Percentiles rank a stretch among this genome's conserved stretches.
Evolutionary conservation across 495 filamentous ascomycete genomes (phyloP).

Genomic region (Xylaria intraflava): DNA sequence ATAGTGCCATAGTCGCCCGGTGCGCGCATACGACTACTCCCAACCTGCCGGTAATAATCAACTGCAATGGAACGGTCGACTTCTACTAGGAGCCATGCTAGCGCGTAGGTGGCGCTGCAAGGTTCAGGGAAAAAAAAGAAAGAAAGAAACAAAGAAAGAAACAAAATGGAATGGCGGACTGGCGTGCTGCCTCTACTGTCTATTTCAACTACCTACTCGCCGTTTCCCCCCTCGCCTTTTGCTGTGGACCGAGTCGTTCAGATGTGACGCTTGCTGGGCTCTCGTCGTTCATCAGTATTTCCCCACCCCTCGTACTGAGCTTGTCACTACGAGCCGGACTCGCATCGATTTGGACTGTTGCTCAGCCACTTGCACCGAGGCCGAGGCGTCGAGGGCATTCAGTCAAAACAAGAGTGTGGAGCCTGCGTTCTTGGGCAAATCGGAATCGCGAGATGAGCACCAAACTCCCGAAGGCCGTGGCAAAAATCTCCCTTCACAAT

Average conservation of each 20-base stretch:
- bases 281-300: not conserved
- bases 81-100: not conserved
- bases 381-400: not conserved
- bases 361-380: not conserved
- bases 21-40: not conserved
- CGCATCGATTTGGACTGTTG: not conserved
- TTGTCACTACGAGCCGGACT: not conserved
- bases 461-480: not conserved
- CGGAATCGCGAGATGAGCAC: slow-evolving; percentile 1
- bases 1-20: not conserved
- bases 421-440: not conserved
- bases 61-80: not conserved
- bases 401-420: slow-evolving; percentile 9
- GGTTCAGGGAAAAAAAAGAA: too few species aligned
- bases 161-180: too few species aligned
- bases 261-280: too few species aligned
- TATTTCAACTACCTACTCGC: too few species aligned
- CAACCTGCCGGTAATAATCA: not conserved
- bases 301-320: too few species aligned
- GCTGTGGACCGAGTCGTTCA: too few species aligned
- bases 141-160: too few species aligned
- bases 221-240: too few species aligned
- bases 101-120: too few species aligned
- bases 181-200: too few species aligned
- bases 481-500: not conserved